Base-by-base conservation (phyloP, 2,329 filamentous ascomycete genomes). In the Pseudocercospora crystallina region DNA sequence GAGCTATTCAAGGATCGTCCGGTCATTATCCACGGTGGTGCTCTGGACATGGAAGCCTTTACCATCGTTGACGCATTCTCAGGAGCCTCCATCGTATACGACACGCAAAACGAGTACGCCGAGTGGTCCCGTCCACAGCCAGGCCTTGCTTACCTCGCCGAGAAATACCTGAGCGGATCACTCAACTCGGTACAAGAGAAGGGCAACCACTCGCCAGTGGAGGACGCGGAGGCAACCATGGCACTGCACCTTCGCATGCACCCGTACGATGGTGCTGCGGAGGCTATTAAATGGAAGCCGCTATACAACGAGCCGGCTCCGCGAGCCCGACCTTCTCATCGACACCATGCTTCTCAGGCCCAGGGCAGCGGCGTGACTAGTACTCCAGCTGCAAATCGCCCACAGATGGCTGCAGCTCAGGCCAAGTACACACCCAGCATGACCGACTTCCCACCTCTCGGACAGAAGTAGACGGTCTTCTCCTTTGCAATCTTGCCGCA, bases 21-120 rank as follows among this genome's bases (percentile, higher is more conserved):
- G 0, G 46, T 60, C 20, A 46, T 60, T 10, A 42, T 57, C 10
- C 48, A 56, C 33, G 56, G 38, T 20, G 41, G 43, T 5, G 39
- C 20, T 5, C 38, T 51, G 8, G 57, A 60, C 29, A 15, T n/a
- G 8, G 35, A 26, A 1, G 17, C 37, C 8, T 58, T 54, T 44
- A 31, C 35, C 11, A 20, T 44, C 37, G 37, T 38, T 13, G 15
- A 45, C n/a, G 31, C 43, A 2, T 45, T 53, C 26, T 47, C 26
- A 5, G 32, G 12, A 2, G 42, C 42, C 11, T 35, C 33, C 2
- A n/a, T 9, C 8, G 41, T 56, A 5, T 11, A 51, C 20, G 56
- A 56, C 50, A 58, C 58, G 5, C 55, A 58, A 35, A 26, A 34
- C 17, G 12, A 42, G 11, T 26, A 26, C 20, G 20, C 20, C 20